Evolutionary conservation across 2,329 filamentous ascomycete species (phyloP).

Genomic region (Furcasterigmium furcatum): DNA sequence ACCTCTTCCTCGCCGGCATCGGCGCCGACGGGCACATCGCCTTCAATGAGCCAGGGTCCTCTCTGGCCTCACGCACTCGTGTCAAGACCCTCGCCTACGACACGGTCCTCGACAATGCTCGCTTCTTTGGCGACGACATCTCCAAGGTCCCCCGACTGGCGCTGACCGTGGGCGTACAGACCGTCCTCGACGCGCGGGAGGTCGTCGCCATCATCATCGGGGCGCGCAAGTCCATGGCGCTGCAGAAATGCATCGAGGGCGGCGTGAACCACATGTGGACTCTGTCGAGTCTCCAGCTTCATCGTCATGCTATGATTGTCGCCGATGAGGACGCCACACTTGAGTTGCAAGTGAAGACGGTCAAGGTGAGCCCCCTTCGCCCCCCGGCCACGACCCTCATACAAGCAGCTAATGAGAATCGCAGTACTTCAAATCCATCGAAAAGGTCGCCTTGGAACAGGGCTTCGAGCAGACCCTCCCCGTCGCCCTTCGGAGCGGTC

Average conservation of each 20-base stretch:
- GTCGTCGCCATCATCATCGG: constrained; percentile 82
- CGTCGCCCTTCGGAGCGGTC: constrained; percentile 52
- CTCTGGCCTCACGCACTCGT: constrained; percentile 71
- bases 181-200: constrained; percentile 76
- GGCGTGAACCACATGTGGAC: constrained; percentile 92
- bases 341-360: constrained; percentile 71
- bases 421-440: constrained; percentile 69
- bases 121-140: constrained; percentile 77
- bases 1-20: constrained; percentile 82
- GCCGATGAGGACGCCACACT: constrained; percentile 78
- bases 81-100: constrained; percentile 87
- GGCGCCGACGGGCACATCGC: constrained; percentile 86
- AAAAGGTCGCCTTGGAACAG: constrained; percentile 56
- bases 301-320: constrained; percentile 78
- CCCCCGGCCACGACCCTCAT: too few relatives aligned
- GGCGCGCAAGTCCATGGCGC: constrained; percentile 74
- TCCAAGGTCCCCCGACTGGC: constrained; percentile 76
- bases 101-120: constrained; percentile 80
- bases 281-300: constrained; percentile 74
- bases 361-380: constrained; percentile 42
- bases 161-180: constrained; percentile 80
- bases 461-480: constrained; percentile 57
- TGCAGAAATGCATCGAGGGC: constrained; percentile 78
- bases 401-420: not conserved
- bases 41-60: constrained; percentile 87